These are phyloP conservation scores for Calonectria hongkongensis DNA, from an alignment of 2,329 filamentous ascomycete genomes.

Conservation along the genomic window DNA sequence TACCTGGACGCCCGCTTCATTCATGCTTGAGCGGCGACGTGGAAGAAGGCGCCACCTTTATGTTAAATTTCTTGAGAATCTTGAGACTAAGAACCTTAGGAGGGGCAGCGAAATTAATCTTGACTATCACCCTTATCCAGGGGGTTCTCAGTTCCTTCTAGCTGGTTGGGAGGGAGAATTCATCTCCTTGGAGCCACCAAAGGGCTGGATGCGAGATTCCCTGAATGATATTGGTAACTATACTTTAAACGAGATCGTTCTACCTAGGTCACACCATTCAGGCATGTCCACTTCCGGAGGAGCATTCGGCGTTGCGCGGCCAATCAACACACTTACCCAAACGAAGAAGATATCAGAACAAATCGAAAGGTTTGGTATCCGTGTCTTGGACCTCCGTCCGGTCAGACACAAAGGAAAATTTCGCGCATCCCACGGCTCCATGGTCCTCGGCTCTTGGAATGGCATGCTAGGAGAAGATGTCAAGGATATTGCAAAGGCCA, in stretches of 20 bases:
- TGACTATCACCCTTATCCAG: constrained; percentile 39
- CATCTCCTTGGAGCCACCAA: constrained; percentile 50
- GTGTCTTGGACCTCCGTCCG: constrained; percentile 57
- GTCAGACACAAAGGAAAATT: constrained; percentile 31
- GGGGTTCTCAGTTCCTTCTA: constrained; percentile 55
- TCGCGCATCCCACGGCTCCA: constrained; percentile 49
- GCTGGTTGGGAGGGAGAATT: constrained; percentile 58
- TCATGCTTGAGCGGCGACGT: constrained; percentile 52
- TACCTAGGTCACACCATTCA: constrained; percentile 58
- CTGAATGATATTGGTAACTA: constrained; percentile 53
- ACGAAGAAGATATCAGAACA: constrained; percentile 48
- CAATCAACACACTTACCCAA: constrained; percentile 54
- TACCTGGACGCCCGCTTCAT: constrained; percentile 53
- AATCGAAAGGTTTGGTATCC: constrained; percentile 54
- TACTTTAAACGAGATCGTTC: constrained; percentile 55
- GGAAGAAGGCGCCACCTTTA: constrained; percentile 34
- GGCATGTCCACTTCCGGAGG: constrained; percentile 51
- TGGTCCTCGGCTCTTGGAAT: constrained; percentile 42
- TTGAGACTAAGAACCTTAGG: constrained; percentile 49
- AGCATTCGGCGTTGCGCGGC: constrained; percentile 32
- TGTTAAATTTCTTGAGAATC: constrained; percentile 49
- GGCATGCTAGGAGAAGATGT: constrained; percentile 54
- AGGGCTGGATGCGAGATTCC: constrained; percentile 57
- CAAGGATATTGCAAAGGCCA: constrained; percentile 52
- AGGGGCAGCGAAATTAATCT: constrained; percentile 43